These are phyloP conservation scores for Xerocomellus intermedius DNA, from an alignment of 768 basidiomycete species.

Conservation along the genomic window DNA sequence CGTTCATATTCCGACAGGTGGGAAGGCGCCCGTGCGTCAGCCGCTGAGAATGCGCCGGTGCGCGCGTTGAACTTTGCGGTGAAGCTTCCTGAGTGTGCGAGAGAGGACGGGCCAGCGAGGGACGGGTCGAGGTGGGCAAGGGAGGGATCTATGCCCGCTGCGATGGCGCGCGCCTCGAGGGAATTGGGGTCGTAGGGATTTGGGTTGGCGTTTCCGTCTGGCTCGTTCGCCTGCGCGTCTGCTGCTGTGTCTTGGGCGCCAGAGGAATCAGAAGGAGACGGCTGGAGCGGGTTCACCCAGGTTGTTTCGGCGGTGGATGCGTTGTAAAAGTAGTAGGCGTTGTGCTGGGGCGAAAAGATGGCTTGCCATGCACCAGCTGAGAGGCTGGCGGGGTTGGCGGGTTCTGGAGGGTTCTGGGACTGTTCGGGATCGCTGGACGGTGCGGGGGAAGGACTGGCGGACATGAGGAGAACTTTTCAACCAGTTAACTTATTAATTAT, in stretches of 20 bases:
- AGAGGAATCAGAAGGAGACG: conserved; percentile 26
- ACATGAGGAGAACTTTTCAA: neutral
- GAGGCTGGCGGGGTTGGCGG: conserved; percentile 19
- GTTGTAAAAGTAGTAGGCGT: conserved; percentile 86
- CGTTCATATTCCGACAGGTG: conserved; percentile 82
- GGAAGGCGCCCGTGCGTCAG: conserved; percentile 66
- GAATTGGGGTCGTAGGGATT: conserved; percentile 39
- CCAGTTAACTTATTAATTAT: neutral
- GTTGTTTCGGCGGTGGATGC: conserved; percentile 73
- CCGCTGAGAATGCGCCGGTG: conserved; percentile 70
- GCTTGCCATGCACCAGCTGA: conserved; percentile 66
- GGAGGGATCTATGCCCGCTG: conserved; percentile 80
- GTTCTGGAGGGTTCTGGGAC: too few species aligned
- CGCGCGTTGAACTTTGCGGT: conserved; percentile 80
- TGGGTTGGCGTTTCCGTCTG: conserved; percentile 11
- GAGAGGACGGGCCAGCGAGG: conserved; percentile 40
- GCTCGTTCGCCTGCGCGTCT: conserved; percentile 23
- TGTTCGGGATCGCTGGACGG: conserved; percentile 5
- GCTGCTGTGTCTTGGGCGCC: conserved; percentile 17
- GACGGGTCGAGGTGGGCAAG: conserved; percentile 80
- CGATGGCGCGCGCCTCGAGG: conserved; percentile 66
- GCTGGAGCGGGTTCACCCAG: conserved; percentile 74
- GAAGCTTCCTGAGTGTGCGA: conserved; percentile 42
- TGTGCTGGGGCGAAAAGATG: conserved; percentile 73
- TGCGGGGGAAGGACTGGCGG: conserved; percentile 2